Percentiles rank a stretch among this genome's conserved stretches.
phyloP scores from a whole-genome alignment of 2,329 filamentous ascomycete species.

The Arachnomyces sp. region DNA sequence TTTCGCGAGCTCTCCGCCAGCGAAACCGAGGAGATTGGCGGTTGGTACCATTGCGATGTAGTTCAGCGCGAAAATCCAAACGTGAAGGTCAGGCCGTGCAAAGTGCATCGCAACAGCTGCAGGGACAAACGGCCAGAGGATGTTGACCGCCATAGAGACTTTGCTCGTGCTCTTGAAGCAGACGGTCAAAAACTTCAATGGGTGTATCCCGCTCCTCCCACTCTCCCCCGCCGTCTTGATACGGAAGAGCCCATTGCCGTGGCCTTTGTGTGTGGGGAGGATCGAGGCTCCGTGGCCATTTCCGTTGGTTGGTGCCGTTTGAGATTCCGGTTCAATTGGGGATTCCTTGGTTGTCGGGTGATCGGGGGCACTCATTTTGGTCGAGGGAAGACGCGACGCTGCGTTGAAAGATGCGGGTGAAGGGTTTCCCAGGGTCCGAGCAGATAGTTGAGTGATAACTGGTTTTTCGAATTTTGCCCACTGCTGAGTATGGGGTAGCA shows the following conservation, averaged over 20 bases:
- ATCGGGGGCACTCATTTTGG: too few relatives aligned
- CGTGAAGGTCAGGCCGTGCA: conserved; percentile 46
- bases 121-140: conserved; percentile 68
- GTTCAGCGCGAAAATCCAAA: conserved; percentile 60
- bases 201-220: conserved; percentile 58
- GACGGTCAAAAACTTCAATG: conserved; percentile 55
- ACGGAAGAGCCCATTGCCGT: conserved; percentile 22
- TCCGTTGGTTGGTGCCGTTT: too few relatives aligned
- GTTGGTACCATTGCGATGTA: conserved; percentile 72
- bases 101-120: conserved; percentile 60
- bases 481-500: too few relatives aligned
- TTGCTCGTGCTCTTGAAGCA: conserved; percentile 56
- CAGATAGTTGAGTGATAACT: too few relatives aligned
- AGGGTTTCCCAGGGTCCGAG: too few relatives aligned
- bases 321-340: too few relatives aligned
- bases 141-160: conserved; percentile 57
- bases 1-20: conserved; percentile 60
- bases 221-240: conserved; percentile 51
- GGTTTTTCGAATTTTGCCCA: too few relatives aligned
- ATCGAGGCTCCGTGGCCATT: neutral
- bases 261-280: conserved; percentile 20
- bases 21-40: conserved; percentile 67
- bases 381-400: too few relatives aligned
- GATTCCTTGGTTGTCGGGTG: too few relatives aligned
- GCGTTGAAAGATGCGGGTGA: too few relatives aligned